These are phyloP conservation scores for Arctium minus DNA, from an alignment of 129 eudicot species.

Conservation along the genomic window DNA sequence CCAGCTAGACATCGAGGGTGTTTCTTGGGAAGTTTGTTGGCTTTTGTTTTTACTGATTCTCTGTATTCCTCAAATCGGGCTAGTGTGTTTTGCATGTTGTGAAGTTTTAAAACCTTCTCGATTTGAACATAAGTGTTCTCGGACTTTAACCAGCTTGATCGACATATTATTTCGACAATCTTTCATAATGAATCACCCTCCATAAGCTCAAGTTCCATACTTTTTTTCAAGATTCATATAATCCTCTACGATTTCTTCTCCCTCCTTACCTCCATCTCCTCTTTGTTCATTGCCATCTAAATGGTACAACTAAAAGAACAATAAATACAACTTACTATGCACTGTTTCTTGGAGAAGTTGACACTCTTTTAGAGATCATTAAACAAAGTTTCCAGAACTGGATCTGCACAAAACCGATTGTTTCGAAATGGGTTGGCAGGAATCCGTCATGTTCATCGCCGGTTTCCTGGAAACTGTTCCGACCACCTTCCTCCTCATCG, in stretches of 20 bases:
- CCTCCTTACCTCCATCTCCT: too few relatives aligned
- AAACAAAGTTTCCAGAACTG: slow-evolving; percentile 30
- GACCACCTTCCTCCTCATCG: slow-evolving; percentile 23
- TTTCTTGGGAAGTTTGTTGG: slow-evolving; percentile 85
- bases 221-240: slow-evolving; percentile 2
- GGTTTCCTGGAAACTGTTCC: slow-evolving; percentile 27
- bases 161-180: slow-evolving; percentile 91
- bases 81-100: slow-evolving; percentile 88
- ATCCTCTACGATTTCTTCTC: too few relatives aligned
- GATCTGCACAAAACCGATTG: slow-evolving; percentile 24
- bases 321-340: slow-evolving; percentile 28
- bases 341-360: slow-evolving; percentile 30
- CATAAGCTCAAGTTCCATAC: slow-evolving; percentile 45
- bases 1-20: slow-evolving; percentile 97
- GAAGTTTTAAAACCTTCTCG: slow-evolving; percentile 84
- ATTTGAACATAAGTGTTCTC: slow-evolving; percentile 78
- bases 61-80: slow-evolving; percentile 90
- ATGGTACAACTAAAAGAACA: slow-evolving; percentile 24
- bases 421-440: slow-evolving; percentile 34
- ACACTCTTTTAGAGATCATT: slow-evolving; percentile 6
- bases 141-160: slow-evolving; percentile 83
- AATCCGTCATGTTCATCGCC: slow-evolving; percentile 34
- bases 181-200: slow-evolving; percentile 96
- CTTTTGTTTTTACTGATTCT: slow-evolving; percentile 75
- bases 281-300: background rate